phyloP scores from a whole-genome alignment of 805 yeast genomes.

The Candida pseudofarinosa region DNA sequence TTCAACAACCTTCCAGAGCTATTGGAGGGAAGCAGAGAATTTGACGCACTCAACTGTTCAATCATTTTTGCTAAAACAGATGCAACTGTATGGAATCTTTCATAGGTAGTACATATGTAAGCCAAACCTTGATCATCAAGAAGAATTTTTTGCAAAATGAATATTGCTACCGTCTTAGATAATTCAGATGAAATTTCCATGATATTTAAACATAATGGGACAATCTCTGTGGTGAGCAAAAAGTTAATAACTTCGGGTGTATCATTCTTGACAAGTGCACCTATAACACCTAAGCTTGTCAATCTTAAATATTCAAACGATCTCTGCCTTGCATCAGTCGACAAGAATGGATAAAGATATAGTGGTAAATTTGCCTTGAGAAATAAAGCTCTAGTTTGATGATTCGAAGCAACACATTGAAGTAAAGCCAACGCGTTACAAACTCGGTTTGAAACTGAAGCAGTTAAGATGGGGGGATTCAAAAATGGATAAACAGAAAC shows the following conservation, averaged over 20 bases:
- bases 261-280: conserved; percentile 94
- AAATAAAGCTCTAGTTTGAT: conserved; percentile 81
- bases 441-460: conserved; percentile 86
- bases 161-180: conserved; percentile 93
- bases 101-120: conserved; percentile 93
- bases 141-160: conserved; percentile 88
- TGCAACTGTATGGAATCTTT: conserved; percentile 90
- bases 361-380: conserved; percentile 88
- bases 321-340: conserved; percentile 85
- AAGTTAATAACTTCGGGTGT: conserved; percentile 93
- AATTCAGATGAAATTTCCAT: conserved; percentile 95
- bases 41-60: conserved; percentile 56
- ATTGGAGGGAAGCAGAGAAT: conserved; percentile 37
- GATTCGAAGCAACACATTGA: conserved; percentile 96
- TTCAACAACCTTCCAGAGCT: conserved; percentile 78
- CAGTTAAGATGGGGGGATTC: conserved; percentile 80
- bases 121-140: conserved; percentile 88
- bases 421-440: conserved; percentile 92
- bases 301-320: conserved; percentile 91
- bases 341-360: conserved; percentile 88
- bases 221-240: conserved; percentile 90
- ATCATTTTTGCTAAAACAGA: conserved; percentile 86
- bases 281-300: conserved; percentile 93
- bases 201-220: conserved; percentile 88
- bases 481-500: conserved; percentile 85